Conservation (phyloP, 305 asterid genomes). For the Fraxinus albicans region DNA sequence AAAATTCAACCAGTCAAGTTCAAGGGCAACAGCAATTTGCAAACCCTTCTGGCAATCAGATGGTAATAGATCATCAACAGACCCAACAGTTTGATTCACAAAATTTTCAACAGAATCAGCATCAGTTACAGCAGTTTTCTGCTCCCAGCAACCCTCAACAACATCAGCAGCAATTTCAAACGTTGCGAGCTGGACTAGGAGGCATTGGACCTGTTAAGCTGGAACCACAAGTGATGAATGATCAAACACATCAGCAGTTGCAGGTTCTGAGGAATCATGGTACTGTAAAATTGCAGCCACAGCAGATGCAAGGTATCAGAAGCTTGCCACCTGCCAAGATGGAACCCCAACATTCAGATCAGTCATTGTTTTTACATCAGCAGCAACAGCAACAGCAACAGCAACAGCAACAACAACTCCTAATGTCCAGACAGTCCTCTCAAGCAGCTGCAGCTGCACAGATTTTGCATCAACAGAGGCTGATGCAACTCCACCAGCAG, state of each 20-base stretch:
- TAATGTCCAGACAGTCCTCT: constrained; percentile 15
- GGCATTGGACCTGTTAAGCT: constrained; percentile 59
- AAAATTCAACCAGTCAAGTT: constrained; percentile 53
- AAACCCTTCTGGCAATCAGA: constrained; percentile 51
- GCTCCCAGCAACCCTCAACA: constrained; percentile 52
- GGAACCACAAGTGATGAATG: constrained; percentile 64
- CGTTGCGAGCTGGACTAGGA: constrained; percentile 62
- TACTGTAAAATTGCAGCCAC: constrained; percentile 70
- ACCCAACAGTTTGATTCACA: constrained; percentile 60
- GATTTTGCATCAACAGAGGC: constrained; percentile 7
- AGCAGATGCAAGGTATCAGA: constrained; percentile 67
- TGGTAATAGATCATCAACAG: constrained; percentile 63
- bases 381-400: not conserved
- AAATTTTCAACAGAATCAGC: constrained; percentile 65
- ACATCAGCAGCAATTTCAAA: constrained; percentile 68
- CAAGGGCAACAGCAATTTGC: constrained; percentile 67
- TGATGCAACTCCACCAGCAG: not conserved
- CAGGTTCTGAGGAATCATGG: constrained; percentile 56
- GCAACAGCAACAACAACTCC: not conserved
- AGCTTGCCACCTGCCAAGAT: constrained; percentile 58
- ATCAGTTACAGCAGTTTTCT: constrained; percentile 57
- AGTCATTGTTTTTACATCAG: not conserved
- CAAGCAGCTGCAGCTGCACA: constrained; percentile 12
- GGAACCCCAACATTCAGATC: constrained; percentile 35
- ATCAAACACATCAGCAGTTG: constrained; percentile 62